Evolutionary conservation across 163 green algal genomes (phyloP).

Genomic region (Coccomyxa subellipsoidea): DNA sequence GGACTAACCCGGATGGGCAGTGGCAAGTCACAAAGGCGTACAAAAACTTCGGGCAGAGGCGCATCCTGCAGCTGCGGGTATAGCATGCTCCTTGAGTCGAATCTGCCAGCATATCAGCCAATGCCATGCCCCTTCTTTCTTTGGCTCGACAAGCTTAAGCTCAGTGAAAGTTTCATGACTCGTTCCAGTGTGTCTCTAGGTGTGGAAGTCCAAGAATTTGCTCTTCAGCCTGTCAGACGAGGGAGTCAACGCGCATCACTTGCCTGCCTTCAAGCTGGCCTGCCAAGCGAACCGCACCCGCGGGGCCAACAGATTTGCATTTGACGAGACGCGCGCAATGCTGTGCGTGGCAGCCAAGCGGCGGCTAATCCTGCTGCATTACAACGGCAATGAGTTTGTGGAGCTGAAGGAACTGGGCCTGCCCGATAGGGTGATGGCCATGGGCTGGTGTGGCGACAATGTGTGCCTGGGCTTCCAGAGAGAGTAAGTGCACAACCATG

Average conservation of each 20-base stretch:
- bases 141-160: too few relatives aligned
- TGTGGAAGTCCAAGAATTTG: slow-evolving; percentile 19
- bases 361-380: slow-evolving; percentile 39
- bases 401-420: slow-evolving; percentile 41
- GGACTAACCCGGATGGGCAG: neutral
- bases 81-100: too few relatives aligned
- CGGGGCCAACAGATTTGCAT: slow-evolving; percentile 48
- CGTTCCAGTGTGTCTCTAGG: neutral
- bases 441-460: slow-evolving; percentile 42
- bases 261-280: slow-evolving; percentile 56
- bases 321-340: slow-evolving; percentile 34
- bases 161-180: too few relatives aligned
- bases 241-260: slow-evolving; percentile 52
- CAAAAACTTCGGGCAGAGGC: slow-evolving; percentile 25
- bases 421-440: slow-evolving; percentile 27
- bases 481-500: slow-evolving; percentile 26
- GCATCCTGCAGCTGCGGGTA: slow-evolving; percentile 33
- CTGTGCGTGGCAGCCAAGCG: slow-evolving; percentile 37
- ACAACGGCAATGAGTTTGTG: slow-evolving; percentile 55
- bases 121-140: too few relatives aligned
- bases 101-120: too few relatives aligned
- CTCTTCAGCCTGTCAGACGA: slow-evolving; percentile 49
- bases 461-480: slow-evolving; percentile 38
- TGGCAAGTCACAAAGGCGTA: slow-evolving; percentile 34
- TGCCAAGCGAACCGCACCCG: slow-evolving; percentile 48